phyloP scores from a whole-genome alignment of 805 yeast species.

The Wickerhamomyces alni region DNA sequence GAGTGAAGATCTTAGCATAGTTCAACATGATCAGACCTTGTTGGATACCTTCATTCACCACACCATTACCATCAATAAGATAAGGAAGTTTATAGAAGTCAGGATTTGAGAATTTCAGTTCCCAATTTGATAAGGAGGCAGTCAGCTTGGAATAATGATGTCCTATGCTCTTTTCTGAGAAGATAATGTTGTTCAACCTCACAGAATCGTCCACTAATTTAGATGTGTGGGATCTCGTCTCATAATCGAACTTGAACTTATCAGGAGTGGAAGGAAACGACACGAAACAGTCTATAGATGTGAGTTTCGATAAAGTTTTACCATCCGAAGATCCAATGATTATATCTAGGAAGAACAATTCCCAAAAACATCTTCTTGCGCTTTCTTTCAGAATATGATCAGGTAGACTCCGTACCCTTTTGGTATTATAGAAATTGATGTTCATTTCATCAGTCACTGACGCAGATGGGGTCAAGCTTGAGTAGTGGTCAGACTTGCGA shows the following conservation, averaged over 20 bases:
- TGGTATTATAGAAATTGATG: conserved; percentile 19
- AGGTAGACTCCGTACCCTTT: conserved; percentile 16
- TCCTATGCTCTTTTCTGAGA: conserved; percentile 32
- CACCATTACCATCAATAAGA: conserved; percentile 36
- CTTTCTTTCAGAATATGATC: conserved; percentile 18
- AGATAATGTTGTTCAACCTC: conserved; percentile 39
- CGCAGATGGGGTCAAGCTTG: conserved; percentile 9
- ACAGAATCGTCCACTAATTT: conserved; percentile 46
- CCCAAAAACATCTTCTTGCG: conserved; percentile 47
- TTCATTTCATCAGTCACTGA: conserved; percentile 13
- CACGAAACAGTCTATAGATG: conserved; percentile 29
- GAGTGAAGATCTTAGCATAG: conserved; percentile 50
- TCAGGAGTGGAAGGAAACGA: conserved; percentile 34
- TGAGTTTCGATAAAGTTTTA: conserved; percentile 33
- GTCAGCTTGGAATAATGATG: conserved; percentile 33
- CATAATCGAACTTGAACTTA: conserved; percentile 36
- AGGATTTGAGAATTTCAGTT: conserved; percentile 39
- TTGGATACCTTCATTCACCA: conserved; percentile 48
- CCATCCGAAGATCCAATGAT: conserved; percentile 52
- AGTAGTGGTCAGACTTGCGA: neutral
- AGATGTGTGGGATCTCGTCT: conserved; percentile 39
- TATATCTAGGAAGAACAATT: conserved; percentile 44
- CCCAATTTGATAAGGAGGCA: conserved; percentile 47
- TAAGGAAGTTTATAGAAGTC: conserved; percentile 36
- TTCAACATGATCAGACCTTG: conserved; percentile 42